Evolutionary conservation across 768 basidiomycete genomes (phyloP), one percentile per base, ranked within the genome.

Genomic region (Boletus reticuloceps): DNA sequence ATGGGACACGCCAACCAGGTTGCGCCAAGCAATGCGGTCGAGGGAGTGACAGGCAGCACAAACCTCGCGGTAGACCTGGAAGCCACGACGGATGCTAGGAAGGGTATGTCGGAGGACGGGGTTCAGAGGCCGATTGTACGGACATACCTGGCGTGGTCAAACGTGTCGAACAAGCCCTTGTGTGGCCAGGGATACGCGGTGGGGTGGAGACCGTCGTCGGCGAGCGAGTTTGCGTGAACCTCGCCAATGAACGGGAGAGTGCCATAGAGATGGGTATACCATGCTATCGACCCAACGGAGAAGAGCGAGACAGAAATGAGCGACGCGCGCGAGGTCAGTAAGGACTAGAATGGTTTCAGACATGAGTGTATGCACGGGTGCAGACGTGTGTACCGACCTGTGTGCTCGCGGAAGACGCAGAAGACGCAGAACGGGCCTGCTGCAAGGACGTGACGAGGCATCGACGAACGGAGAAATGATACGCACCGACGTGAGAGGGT

Each of bases 1-100:
- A 77, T 99, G 97, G 29, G 94, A 97, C 52, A 98, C 94, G 68
- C 94, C 97, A 61, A 99, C 97, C 55, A 99, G 79, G 78, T 98
- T 99, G 71, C 97, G 92, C 97, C 97, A 99, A 55, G 97, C 97
- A 69, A 99, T 95, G 65, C 97, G 94, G 78, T 99, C 93, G 53
- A 99, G 86, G 34, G 97, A 99, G 74, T 99, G 97, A 75, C 97
- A 99, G 12, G 97, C 94, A 16, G 97, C 92, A 71, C 97, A 99
- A 53, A 99, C 97, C 76, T 99, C 96, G 60, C 94, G 92, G 81
- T 99, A 99, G 53, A 99, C 97, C 73, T 90, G 86, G 79, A 91
- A 95, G 39, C 94, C 95, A 69, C 96, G 83, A 65, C 95, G 94
- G 68, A 98, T 95, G 74, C 94, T 96, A 61, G 48, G 36, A 40